Percentiles rank a stretch among this genome's conserved stretches.
Conservation (phyloP, 2,329 filamentous ascomycete genomes). For the Pestalotiopsis sp. region DNA sequence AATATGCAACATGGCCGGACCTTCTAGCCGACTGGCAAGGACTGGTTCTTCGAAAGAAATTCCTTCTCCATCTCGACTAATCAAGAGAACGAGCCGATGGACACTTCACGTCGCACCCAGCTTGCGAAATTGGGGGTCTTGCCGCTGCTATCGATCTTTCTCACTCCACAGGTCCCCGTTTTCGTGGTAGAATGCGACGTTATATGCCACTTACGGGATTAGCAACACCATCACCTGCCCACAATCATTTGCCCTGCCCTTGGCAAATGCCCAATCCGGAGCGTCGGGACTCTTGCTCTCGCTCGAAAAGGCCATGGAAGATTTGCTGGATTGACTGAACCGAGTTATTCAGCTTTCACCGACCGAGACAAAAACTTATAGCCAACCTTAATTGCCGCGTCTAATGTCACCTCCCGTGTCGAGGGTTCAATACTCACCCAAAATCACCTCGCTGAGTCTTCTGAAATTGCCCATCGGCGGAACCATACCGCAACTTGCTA, state of each 20-base stretch:
- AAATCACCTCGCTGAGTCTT: neutral
- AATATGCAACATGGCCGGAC: neutral
- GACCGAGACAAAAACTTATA: neutral
- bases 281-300: neutral
- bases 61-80: neutral
- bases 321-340: neutral
- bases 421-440: neutral
- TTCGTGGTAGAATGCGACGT: neutral
- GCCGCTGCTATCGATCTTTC: conserved; percentile 2
- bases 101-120: neutral
- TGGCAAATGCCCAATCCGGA: conserved; percentile 1
- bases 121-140: neutral
- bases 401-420: neutral
- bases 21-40: neutral
- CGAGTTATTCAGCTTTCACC: neutral
- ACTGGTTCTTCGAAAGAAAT: neutral
- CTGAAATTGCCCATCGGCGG: neutral
- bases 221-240: neutral
- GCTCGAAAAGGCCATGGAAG: neutral
- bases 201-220: conserved; percentile 1
- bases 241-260: neutral
- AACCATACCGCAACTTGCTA: neutral
- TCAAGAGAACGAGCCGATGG: neutral
- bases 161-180: neutral
- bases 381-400: neutral